These are phyloP conservation scores for Tulasnella sp. DNA, from an alignment of 768 basidiomycete genomes.

Conservation along the genomic window DNA sequence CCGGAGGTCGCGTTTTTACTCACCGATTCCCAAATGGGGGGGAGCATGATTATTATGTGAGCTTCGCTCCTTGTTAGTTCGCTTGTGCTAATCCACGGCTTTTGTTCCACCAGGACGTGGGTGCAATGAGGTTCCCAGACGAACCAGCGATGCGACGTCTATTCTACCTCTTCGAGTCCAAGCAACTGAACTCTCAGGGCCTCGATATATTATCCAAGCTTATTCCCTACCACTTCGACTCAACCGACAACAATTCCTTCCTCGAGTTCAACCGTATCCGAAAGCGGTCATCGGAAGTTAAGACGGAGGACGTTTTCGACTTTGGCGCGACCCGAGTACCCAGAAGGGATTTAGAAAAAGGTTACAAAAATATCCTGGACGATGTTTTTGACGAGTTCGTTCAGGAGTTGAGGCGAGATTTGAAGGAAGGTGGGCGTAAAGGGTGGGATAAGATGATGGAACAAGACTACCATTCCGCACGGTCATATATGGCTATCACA, in stretches of 20 bases:
- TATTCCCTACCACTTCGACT: background rate
- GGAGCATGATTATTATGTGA: constrained; percentile 40
- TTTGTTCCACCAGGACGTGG: no score
- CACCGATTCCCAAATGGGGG: constrained; percentile 38
- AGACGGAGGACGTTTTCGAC: background rate
- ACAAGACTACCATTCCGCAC: background rate
- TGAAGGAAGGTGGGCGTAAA: background rate
- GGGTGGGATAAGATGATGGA: background rate
- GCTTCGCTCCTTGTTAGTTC: no score
- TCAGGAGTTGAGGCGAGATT: background rate
- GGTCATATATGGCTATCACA: background rate
- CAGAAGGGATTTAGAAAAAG: background rate
- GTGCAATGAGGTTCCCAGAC: constrained; percentile 32
- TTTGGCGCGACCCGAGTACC: background rate
- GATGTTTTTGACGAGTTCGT: no score
- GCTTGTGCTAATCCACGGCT: no score
- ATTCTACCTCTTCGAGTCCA: constrained; percentile 28
- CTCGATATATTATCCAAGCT: background rate
- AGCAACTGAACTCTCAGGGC: background rate
- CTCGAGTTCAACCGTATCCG: background rate
- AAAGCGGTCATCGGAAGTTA: background rate
- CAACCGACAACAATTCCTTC: background rate
- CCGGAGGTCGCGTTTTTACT: constrained; percentile 47
- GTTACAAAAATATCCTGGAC: background rate
- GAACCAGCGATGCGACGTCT: constrained; percentile 27